Evolutionary conservation across 2,329 filamentous ascomycete genomes (phyloP).

Genomic region (Phialophora verrucosa): DNA sequence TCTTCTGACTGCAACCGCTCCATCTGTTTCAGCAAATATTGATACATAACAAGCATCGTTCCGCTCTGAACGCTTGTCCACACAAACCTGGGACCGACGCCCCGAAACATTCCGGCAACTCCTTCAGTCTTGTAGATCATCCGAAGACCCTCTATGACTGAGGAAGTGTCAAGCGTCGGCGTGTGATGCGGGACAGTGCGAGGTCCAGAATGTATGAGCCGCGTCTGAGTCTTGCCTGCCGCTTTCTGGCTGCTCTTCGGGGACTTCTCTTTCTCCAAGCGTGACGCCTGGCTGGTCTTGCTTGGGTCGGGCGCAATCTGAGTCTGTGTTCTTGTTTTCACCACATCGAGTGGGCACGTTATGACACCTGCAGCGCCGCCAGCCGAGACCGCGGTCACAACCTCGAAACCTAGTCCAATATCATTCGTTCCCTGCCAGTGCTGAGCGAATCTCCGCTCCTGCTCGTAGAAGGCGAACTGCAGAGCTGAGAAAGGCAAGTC

Average conservation of each 20-base stretch:
- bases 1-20: slow-evolving; percentile 52
- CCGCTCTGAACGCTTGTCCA: slow-evolving; percentile 98
- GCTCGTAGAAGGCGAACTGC: slow-evolving; percentile 98
- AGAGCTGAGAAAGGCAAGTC: slow-evolving; percentile 95
- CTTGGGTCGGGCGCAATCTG: slow-evolving; percentile 68
- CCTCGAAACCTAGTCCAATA: slow-evolving; percentile 83
- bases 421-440: slow-evolving; percentile 78
- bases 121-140: slow-evolving; percentile 93
- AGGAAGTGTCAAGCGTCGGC: slow-evolving; percentile 83
- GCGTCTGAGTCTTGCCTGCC: slow-evolving; percentile 38
- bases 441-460: slow-evolving; percentile 82
- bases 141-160: slow-evolving; percentile 79
- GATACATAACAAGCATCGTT: slow-evolving; percentile 95
- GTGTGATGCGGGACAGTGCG: slow-evolving; percentile 75
- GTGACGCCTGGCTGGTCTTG: slow-evolving; percentile 37
- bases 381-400: slow-evolving; percentile 85
- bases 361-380: slow-evolving; percentile 92
- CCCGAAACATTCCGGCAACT: slow-evolving; percentile 86
- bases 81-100: slow-evolving; percentile 87
- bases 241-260: slow-evolving; percentile 18
- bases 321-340: slow-evolving; percentile 95
- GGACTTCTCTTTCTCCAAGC: slow-evolving; percentile 36
- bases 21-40: slow-evolving; percentile 79
- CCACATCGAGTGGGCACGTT: slow-evolving; percentile 94
- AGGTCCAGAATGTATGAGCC: slow-evolving; percentile 38